Percentiles rank a stretch among this genome's conserved stretches.
Conservation (phyloP, 345 rosid species). For the Geranium rotundifolium region DNA sequence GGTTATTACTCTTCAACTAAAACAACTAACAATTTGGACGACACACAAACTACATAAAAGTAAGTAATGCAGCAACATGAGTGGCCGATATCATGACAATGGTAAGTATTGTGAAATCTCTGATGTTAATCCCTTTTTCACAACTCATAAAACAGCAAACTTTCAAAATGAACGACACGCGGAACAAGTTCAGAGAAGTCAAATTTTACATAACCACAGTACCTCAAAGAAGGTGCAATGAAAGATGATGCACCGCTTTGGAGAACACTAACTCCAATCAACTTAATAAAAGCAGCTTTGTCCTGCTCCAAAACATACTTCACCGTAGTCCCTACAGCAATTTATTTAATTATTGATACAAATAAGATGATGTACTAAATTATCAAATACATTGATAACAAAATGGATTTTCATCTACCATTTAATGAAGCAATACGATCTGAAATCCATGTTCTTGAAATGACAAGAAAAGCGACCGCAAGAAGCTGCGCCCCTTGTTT, state of each 20-base stretch:
- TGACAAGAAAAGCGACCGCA: slow-evolving; percentile 76
- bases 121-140: neutral
- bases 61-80: too few species aligned
- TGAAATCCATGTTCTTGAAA: slow-evolving; percentile 88
- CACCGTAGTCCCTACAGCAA: slow-evolving; percentile 77
- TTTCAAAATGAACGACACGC: neutral
- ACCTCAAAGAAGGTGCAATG: slow-evolving; percentile 92
- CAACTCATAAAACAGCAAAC: neutral
- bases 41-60: too few species aligned
- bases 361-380: slow-evolving; percentile 9
- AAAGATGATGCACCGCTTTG: slow-evolving; percentile 95
- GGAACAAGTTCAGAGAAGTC: neutral
- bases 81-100: too few species aligned
- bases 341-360: slow-evolving; percentile 6
- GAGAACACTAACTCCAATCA: slow-evolving; percentile 81
- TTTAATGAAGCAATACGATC: slow-evolving; percentile 95
- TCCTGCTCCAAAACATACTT: slow-evolving; percentile 96
- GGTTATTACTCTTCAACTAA: too few species aligned
- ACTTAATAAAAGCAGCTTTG: slow-evolving; percentile 63
- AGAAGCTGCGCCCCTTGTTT: slow-evolving; percentile 89
- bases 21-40: too few species aligned
- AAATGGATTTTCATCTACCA: slow-evolving; percentile 29
- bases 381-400: slow-evolving; percentile 7
- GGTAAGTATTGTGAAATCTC: neutral
- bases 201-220: neutral